These are phyloP conservation scores for Huiozyma sinensis DNA, from an alignment of 805 yeast genomes.

Conservation along the genomic window DNA sequence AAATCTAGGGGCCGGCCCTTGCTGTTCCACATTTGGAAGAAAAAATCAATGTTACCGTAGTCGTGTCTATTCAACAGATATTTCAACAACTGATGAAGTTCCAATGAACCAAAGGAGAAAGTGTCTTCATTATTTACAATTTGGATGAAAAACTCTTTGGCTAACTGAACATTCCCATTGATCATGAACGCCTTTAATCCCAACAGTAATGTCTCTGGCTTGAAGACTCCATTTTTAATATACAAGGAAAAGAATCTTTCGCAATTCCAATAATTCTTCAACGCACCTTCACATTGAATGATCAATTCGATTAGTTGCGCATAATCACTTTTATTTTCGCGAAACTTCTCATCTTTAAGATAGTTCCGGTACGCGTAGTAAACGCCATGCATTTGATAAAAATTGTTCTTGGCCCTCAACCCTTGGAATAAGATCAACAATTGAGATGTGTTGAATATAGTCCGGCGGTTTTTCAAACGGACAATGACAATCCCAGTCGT, in stretches of 20 bases:
- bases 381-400: conserved; percentile 16
- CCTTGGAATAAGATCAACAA: conserved; percentile 8
- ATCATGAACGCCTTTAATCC: conserved; percentile 22
- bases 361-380: conserved; percentile 8
- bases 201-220: conserved; percentile 12
- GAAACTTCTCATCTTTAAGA: conserved; percentile 2
- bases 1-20: background rate
- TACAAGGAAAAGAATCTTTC: conserved; percentile 22
- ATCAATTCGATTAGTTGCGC: conserved; percentile 10
- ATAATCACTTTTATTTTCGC: background rate
- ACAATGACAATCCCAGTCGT: conserved; percentile 6
- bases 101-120: conserved; percentile 14
- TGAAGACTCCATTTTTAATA: conserved; percentile 15
- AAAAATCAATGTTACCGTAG: conserved; percentile 11
- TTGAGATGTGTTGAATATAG: conserved; percentile 12
- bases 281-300: conserved; percentile 10
- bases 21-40: conserved; percentile 16
- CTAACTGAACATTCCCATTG: conserved; percentile 19
- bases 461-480: conserved; percentile 4
- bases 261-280: conserved; percentile 15
- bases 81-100: conserved; percentile 12
- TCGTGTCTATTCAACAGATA: conserved; percentile 12
- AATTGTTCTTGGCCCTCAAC: conserved; percentile 5
- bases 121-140: conserved; percentile 21
- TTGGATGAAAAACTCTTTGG: conserved; percentile 25